These are phyloP conservation scores for Aspergillus baeticus DNA, from an alignment of 495 filamentous ascomycete genomes.

Conservation along the genomic window DNA sequence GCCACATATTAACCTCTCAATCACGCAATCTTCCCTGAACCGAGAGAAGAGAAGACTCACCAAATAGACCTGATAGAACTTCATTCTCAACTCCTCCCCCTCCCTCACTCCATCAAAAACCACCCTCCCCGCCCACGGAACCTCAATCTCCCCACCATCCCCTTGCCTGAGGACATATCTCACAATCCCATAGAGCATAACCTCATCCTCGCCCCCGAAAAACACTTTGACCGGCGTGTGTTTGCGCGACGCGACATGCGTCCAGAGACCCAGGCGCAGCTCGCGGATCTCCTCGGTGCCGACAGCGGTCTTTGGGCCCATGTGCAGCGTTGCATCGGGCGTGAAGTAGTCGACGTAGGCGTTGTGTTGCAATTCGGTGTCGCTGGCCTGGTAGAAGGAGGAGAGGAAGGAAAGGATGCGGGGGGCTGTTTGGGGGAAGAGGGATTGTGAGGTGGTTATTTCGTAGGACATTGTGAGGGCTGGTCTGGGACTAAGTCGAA, in stretches of 20 bases:
- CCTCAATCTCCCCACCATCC: constrained; percentile 35
- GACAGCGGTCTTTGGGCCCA: constrained; percentile 51
- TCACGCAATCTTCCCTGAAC: not conserved
- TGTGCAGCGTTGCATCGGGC: constrained; percentile 52
- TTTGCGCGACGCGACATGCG: constrained; percentile 47
- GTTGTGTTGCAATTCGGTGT: constrained; percentile 55
- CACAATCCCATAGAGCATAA: constrained; percentile 64
- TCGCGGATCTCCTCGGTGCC: constrained; percentile 53
- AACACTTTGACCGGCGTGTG: constrained; percentile 54
- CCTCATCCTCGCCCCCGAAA: constrained; percentile 49
- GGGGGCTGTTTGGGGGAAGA: constrained; percentile 29
- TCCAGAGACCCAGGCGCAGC: constrained; percentile 57
- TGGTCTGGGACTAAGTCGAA: not conserved
- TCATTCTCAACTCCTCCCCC: constrained; percentile 49
- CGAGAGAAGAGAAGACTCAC: constrained; percentile 31
- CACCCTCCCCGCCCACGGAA: constrained; percentile 56
- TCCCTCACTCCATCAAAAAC: constrained; percentile 37
- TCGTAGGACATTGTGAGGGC: constrained; percentile 37
- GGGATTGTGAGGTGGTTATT: constrained; percentile 31
- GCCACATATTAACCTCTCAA: not conserved
- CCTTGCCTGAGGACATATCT: constrained; percentile 53
- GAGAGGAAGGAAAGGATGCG: constrained; percentile 50
- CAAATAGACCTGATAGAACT: constrained; percentile 67
- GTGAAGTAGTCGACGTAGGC: constrained; percentile 57
- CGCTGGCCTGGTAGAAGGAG: constrained; percentile 57